Percentiles rank a stretch among this genome's conserved stretches.
Evolutionary conservation across 1,139 yeast species (phyloP).

Genomic region (Yamadazyma jaroonii): DNA sequence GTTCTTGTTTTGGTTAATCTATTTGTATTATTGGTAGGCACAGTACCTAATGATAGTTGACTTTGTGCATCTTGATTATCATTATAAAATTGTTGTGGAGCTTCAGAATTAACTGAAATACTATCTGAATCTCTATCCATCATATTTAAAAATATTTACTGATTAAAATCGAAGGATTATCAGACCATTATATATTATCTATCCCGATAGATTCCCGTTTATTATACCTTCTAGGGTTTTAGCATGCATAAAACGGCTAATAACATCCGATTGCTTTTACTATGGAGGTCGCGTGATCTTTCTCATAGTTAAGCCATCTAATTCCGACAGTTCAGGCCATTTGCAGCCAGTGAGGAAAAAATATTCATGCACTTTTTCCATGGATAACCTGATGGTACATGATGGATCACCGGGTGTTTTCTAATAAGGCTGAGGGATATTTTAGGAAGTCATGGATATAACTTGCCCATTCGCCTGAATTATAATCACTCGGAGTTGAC

Average conservation of each 20-base stretch:
- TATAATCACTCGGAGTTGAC: too few species aligned
- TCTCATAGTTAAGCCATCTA: neutral
- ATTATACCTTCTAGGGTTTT: neutral
- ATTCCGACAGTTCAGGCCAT: neutral
- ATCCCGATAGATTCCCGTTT: conserved; percentile 1
- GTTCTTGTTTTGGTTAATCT: conserved; percentile 46
- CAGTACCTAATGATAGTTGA: conserved; percentile 23
- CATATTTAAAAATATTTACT: neutral
- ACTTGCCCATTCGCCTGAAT: too few species aligned
- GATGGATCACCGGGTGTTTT: neutral
- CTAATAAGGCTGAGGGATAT: neutral
- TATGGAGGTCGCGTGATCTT: conserved; percentile 1
- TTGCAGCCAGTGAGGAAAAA: conserved; percentile 1
- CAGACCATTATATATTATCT: neutral
- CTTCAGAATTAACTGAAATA: conserved; percentile 2
- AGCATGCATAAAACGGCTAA: neutral
- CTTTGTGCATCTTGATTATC: conserved; percentile 41
- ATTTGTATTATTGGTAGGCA: conserved; percentile 11
- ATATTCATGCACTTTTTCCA: neutral
- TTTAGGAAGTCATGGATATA: neutral
- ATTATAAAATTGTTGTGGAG: conserved; percentile 9
- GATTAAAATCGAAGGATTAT: neutral
- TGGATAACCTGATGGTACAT: conserved; percentile 1
- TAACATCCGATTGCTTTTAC: neutral
- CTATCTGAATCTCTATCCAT: conserved; percentile 3